Conservation (phyloP, 441 rosid genomes). For the Omphalea diandra region DNA sequence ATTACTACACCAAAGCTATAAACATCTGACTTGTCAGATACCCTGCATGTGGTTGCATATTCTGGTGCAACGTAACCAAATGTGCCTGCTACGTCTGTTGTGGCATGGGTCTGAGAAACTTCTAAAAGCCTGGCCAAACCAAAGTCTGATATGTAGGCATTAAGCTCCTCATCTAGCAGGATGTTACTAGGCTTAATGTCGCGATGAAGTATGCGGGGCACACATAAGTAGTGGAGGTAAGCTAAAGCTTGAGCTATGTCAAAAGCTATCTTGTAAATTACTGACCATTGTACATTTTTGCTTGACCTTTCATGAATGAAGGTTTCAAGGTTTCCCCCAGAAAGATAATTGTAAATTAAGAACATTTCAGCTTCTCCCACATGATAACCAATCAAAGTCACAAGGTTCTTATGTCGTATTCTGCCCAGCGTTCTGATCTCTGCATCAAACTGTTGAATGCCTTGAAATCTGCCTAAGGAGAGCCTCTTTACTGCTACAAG, state of each 20-base stretch:
- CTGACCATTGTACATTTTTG: slow-evolving; percentile 43
- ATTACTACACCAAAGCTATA: slow-evolving; percentile 66
- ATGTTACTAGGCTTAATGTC: slow-evolving; percentile 80
- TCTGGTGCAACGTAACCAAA: slow-evolving; percentile 80
- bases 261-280: slow-evolving; percentile 56
- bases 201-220: slow-evolving; percentile 61
- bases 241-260: slow-evolving; percentile 63
- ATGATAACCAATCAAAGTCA: slow-evolving; percentile 60
- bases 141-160: slow-evolving; percentile 69
- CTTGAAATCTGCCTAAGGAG: slow-evolving; percentile 59
- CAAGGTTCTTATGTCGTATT: slow-evolving; percentile 61
- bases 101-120: slow-evolving; percentile 70
- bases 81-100: slow-evolving; percentile 74
- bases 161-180: slow-evolving; percentile 57
- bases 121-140: slow-evolving; percentile 67
- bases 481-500: slow-evolving; percentile 68
- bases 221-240: slow-evolving; percentile 62
- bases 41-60: slow-evolving; percentile 71
- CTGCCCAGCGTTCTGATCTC: slow-evolving; percentile 64
- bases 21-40: slow-evolving; percentile 72
- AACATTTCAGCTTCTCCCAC: slow-evolving; percentile 63
- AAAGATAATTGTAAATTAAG: slow-evolving; percentile 59
- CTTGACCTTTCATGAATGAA: slow-evolving; percentile 54
- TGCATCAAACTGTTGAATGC: slow-evolving; percentile 66
- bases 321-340: slow-evolving; percentile 70